Percentiles rank a stretch among this genome's conserved stretches.
Conservation (phyloP, 2,329 filamentous ascomycete species). For the Penicillium sp. region DNA sequence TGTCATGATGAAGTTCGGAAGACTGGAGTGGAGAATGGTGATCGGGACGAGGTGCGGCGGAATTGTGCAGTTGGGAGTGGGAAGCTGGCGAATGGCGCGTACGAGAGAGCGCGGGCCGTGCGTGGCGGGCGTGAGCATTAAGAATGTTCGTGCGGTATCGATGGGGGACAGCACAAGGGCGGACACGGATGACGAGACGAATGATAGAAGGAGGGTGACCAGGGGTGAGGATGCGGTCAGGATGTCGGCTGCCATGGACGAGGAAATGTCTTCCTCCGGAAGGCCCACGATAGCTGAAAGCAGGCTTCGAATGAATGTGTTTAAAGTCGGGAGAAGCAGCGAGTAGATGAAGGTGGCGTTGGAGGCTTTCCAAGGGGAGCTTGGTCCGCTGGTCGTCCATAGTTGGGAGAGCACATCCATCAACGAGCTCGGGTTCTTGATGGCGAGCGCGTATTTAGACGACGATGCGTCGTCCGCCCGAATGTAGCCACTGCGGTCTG, state of each 20-base stretch:
- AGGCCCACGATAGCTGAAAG: slow-evolving; percentile 89
- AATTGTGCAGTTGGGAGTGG: slow-evolving; percentile 67
- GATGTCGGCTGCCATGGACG: slow-evolving; percentile 64
- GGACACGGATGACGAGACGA: slow-evolving; percentile 65
- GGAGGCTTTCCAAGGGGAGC: slow-evolving; percentile 91
- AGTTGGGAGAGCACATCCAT: slow-evolving; percentile 82
- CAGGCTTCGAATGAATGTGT: slow-evolving; percentile 87
- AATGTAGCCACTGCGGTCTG: slow-evolving; percentile 47
- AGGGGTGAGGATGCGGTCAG: slow-evolving; percentile 79
- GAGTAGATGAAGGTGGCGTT: slow-evolving; percentile 92
- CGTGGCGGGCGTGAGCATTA: slow-evolving; percentile 80
- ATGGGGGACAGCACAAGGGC: slow-evolving; percentile 81
- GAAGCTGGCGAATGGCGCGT: slow-evolving; percentile 72
- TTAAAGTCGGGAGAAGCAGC: slow-evolving; percentile 78
- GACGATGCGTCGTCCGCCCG: slow-evolving; percentile 37
- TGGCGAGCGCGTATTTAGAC: slow-evolving; percentile 61
- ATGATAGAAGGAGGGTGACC: slow-evolving; percentile 72
- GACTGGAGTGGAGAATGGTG: slow-evolving; percentile 80
- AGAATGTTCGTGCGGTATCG: slow-evolving; percentile 80
- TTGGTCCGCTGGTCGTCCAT: slow-evolving; percentile 84
- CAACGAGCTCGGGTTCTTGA: slow-evolving; percentile 76
- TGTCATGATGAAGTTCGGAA: slow-evolving; percentile 79
- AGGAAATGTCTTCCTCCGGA: slow-evolving; percentile 66
- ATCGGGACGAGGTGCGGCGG: slow-evolving; percentile 70
- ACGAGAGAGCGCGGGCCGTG: slow-evolving; percentile 74